phyloP scores from a whole-genome alignment of 192 early-diverging fungal species.

The Entrophospora sp. region DNA sequence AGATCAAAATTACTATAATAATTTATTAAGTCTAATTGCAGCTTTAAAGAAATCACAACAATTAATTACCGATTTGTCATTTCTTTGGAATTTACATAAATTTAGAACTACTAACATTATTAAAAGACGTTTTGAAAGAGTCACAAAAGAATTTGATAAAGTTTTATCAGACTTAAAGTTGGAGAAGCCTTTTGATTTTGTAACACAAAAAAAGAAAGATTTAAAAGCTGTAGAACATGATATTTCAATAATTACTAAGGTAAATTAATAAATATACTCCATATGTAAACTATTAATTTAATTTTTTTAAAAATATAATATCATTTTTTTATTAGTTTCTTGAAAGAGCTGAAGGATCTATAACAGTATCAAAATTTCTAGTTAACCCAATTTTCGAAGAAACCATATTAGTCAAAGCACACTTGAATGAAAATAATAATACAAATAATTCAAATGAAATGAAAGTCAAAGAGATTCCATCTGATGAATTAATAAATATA shows the following conservation, averaged over 20 bases:
- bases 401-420: neutral
- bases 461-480: neutral
- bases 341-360: neutral
- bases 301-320: neutral
- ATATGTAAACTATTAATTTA: neutral
- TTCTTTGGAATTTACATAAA: slow-evolving; percentile 4
- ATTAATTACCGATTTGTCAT: slow-evolving; percentile 6
- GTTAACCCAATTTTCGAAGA: slow-evolving; percentile 11
- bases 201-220: neutral
- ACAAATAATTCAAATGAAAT: slow-evolving; percentile 13
- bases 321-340: neutral
- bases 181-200: neutral
- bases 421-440: slow-evolving; percentile 11
- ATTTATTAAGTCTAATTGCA: slow-evolving; percentile 3
- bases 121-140: neutral
- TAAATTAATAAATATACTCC: neutral
- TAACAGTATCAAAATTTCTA: neutral
- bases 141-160: slow-evolving; percentile 7
- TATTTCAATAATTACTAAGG: neutral
- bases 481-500: neutral
- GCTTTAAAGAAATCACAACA: slow-evolving; percentile 6
- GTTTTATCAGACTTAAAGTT: neutral
- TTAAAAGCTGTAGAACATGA: neutral
- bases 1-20: slow-evolving; percentile 10
- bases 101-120: neutral